These are phyloP conservation scores for Magnaporthiopsis rhizophila DNA, from an alignment of 2,329 filamentous ascomycete genomes.

Conservation along the genomic window DNA sequence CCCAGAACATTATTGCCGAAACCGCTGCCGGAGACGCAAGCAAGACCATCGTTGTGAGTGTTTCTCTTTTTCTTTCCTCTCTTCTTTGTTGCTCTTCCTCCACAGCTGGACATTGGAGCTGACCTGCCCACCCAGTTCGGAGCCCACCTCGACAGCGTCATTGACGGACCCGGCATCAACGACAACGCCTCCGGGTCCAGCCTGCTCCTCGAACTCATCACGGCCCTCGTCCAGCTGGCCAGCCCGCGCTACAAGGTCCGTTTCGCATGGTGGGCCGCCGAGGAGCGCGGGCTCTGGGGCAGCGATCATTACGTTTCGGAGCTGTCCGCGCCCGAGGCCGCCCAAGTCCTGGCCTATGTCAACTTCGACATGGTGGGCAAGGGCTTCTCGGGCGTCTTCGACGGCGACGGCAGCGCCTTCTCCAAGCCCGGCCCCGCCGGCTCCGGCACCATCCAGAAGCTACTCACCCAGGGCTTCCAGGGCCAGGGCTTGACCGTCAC, in stretches of 20 bases:
- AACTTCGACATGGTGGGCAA: constrained; percentile 64
- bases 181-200: constrained; percentile 42
- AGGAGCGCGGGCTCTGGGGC: constrained; percentile 58
- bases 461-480: constrained; percentile 41
- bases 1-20: constrained; percentile 56
- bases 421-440: constrained; percentile 16
- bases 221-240: constrained; percentile 34
- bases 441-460: constrained; percentile 43
- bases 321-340: constrained; percentile 49
- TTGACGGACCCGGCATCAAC: constrained; percentile 65
- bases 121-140: constrained; percentile 23
- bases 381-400: constrained; percentile 57
- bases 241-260: constrained; percentile 42
- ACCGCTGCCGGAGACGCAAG: constrained; percentile 50
- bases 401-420: constrained; percentile 50
- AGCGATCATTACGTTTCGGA: constrained; percentile 53
- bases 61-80: too few relatives aligned
- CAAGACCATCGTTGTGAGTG: constrained; percentile 53
- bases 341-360: constrained; percentile 50
- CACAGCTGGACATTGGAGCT: too few relatives aligned
- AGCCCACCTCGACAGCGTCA: constrained; percentile 55
- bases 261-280: constrained; percentile 61
- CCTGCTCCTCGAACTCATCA: constrained; percentile 5
- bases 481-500: constrained; percentile 19
- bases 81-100: too few relatives aligned